These are phyloP conservation scores for Austroboletus eburneus DNA, from an alignment of 768 basidiomycete genomes.

Conservation along the genomic window DNA sequence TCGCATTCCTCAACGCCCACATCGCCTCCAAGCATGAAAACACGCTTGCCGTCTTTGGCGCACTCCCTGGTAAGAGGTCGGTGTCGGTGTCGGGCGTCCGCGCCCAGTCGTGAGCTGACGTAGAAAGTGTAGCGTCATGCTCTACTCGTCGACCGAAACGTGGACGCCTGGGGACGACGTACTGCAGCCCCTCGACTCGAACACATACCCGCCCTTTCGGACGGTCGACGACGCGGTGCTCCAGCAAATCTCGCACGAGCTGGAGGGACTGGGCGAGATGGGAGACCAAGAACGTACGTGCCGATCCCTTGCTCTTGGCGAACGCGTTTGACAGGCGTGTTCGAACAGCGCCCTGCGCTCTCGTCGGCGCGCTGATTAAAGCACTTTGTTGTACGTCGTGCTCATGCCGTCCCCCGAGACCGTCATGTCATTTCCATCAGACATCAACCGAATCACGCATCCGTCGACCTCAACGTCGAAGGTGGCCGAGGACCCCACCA, in stretches of 20 bases:
- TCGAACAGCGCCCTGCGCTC: constrained; percentile 53
- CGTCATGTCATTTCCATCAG: constrained; percentile 33
- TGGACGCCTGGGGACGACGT: constrained; percentile 32
- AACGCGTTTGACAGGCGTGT: constrained; percentile 4
- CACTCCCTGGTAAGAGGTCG: constrained; percentile 79
- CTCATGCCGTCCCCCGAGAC: not conserved
- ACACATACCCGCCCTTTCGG: constrained; percentile 82
- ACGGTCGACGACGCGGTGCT: constrained; percentile 67
- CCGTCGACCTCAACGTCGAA: constrained; percentile 27
- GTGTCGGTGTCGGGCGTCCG: constrained; percentile 9
- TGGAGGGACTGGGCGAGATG: constrained; percentile 47
- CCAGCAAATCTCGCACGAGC: constrained; percentile 54
- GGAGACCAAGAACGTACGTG: constrained; percentile 41
- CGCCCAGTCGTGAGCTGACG: too few species aligned
- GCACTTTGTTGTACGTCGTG: constrained; percentile 75
- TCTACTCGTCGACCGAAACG: constrained; percentile 50
- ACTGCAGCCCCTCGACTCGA: constrained; percentile 52
- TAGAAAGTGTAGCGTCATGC: not conserved
- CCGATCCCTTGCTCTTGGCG: not conserved
- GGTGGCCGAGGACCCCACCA: constrained; percentile 29
- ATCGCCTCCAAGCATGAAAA: constrained; percentile 91
- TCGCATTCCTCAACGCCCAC: constrained; percentile 91
- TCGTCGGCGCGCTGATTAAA: constrained; percentile 90
- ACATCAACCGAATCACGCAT: constrained; percentile 57
- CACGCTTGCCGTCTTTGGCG: constrained; percentile 86